Evolutionary conservation across 2,329 filamentous ascomycete species (phyloP).

Genomic region (Cladophialophora carrionii): DNA sequence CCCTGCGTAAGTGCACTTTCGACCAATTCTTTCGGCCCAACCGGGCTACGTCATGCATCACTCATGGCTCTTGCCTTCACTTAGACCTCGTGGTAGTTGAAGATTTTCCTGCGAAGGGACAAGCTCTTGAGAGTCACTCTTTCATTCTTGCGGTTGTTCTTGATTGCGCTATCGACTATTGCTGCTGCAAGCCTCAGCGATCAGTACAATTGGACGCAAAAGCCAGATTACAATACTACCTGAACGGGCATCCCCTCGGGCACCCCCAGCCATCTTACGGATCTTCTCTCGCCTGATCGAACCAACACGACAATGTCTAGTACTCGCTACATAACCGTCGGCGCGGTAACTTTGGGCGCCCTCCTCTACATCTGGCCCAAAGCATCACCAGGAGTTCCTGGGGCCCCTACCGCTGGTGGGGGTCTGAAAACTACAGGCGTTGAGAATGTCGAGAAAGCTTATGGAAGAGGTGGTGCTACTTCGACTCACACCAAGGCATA

Average conservation of each 20-base stretch:
- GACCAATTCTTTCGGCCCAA: background rate
- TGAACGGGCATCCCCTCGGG: background rate
- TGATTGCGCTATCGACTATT: background rate
- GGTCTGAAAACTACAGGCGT: conserved; percentile 32
- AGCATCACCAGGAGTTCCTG: conserved; percentile 20
- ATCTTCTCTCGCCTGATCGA: background rate
- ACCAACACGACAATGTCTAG: conserved; percentile 6
- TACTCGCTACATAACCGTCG: conserved; percentile 23
- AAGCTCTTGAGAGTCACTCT: background rate
- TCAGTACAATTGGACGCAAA: background rate
- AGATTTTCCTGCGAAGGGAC: background rate
- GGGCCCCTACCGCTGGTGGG: conserved; percentile 12
- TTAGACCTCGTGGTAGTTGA: background rate
- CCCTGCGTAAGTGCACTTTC: background rate
- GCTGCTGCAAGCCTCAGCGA: background rate
- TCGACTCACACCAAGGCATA: conserved; percentile 36
- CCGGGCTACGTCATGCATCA: background rate
- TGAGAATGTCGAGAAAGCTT: conserved; percentile 36
- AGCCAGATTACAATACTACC: background rate
- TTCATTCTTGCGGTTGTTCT: background rate
- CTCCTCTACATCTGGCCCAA: conserved; percentile 23
- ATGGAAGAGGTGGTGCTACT: conserved; percentile 34
- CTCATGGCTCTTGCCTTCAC: background rate
- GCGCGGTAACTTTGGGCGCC: conserved; percentile 19
- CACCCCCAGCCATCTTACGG: background rate